Evolutionary conservation across 306 rosid species (phyloP).

Genomic region (Cucurbita maxima): DNA sequence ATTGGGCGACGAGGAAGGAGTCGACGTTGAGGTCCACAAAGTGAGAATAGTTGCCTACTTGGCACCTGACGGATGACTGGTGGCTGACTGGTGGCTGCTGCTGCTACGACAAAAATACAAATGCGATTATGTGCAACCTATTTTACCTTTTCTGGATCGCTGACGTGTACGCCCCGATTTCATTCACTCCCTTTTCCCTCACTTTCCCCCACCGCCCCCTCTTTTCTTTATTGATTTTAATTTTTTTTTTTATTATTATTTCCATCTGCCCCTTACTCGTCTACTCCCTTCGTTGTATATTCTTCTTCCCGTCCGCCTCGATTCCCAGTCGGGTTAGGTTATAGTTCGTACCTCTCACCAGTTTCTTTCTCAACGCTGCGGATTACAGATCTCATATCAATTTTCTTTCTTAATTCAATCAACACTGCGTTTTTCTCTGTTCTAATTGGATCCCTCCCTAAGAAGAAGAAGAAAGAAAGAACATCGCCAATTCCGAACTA

Average conservation of each 20-base stretch:
- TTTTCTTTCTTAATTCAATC: neutral
- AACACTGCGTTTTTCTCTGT: neutral
- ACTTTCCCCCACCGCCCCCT: conserved; percentile 2
- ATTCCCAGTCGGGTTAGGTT: neutral
- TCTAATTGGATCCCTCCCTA: neutral
- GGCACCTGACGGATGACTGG: neutral
- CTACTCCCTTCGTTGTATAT: neutral
- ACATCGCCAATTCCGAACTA: neutral
- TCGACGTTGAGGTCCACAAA: neutral
- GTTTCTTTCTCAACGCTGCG: neutral
- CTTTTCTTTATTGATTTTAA: neutral
- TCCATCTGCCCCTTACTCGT: neutral
- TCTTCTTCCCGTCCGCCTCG: neutral
- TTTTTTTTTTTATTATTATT: neutral
- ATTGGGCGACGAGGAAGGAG: neutral
- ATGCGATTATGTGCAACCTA: neutral
- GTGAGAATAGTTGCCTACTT: neutral
- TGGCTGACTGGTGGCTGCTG: neutral
- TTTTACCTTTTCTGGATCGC: conserved; percentile 19
- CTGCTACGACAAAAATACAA: neutral
- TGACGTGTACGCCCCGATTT: conserved; percentile 78
- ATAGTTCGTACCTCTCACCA: neutral
- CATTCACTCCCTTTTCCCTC: neutral
- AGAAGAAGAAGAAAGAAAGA: neutral
- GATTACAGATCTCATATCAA: conserved; percentile 13